A percentile compares a stretch with the other conserved stretches of the same genome.
Evolutionary conservation across 2,329 filamentous ascomycete genomes (phyloP).

Genomic region (Amauroascus niger): DNA sequence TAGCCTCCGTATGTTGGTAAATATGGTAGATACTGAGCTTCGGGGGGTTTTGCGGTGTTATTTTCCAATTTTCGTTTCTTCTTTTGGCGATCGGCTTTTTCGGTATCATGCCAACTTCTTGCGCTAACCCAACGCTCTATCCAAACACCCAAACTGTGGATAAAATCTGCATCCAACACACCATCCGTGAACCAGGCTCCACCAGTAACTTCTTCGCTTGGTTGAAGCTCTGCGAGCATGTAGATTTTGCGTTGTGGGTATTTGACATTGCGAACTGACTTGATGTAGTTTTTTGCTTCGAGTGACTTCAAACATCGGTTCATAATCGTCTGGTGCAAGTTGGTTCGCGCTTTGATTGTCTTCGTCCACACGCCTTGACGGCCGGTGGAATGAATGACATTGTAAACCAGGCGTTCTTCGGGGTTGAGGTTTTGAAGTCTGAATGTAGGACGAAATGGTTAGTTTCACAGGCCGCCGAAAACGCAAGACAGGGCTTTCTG

Average conservation of each 20-base stretch:
- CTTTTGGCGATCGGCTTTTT: slow-evolving; percentile 28
- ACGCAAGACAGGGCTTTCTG: neutral
- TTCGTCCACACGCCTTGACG: slow-evolving; percentile 85
- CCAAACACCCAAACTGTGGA: slow-evolving; percentile 62
- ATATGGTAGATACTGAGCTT: slow-evolving; percentile 41
- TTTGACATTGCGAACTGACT: slow-evolving; percentile 84
- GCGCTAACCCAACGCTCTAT: slow-evolving; percentile 64
- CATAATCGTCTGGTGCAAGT: slow-evolving; percentile 74
- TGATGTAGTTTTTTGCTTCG: slow-evolving; percentile 71
- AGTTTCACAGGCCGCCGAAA: neutral
- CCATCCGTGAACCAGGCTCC: slow-evolving; percentile 92
- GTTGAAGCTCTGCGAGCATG: slow-evolving; percentile 75
- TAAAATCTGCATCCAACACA: slow-evolving; percentile 79
- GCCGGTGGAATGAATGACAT: slow-evolving; percentile 75
- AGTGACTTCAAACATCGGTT: slow-evolving; percentile 75
- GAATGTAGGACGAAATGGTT: slow-evolving; percentile 9
- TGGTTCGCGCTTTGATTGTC: slow-evolving; percentile 66
- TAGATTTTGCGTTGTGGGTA: slow-evolving; percentile 90
- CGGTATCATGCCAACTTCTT: slow-evolving; percentile 57
- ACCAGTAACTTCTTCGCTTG: slow-evolving; percentile 82
- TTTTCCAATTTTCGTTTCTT: slow-evolving; percentile 34
- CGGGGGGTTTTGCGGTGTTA: slow-evolving; percentile 23
- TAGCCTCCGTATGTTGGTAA: slow-evolving; percentile 63
- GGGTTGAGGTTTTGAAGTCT: slow-evolving; percentile 42
- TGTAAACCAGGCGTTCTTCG: slow-evolving; percentile 79